Percentiles rank a stretch among this genome's conserved stretches.
Conservation (phyloP, 495 filamentous ascomycete species). For the Neurospora cerealis region DNA sequence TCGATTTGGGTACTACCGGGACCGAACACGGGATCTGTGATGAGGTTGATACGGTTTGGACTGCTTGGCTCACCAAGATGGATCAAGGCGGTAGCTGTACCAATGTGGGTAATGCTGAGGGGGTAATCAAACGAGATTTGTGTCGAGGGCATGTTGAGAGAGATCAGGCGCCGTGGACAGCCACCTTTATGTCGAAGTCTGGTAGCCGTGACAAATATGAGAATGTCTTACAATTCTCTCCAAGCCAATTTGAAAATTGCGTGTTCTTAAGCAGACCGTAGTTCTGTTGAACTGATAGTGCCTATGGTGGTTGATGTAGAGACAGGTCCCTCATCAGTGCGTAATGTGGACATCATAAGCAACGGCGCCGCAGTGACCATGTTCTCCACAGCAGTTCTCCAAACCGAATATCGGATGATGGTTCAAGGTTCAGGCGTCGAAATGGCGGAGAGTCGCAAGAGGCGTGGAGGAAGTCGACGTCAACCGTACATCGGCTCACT, state of each 20-base stretch:
- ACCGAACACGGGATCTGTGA: slow-evolving; percentile 48
- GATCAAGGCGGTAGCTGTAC: slow-evolving; percentile 42
- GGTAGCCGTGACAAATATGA: neutral
- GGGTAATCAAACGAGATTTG: neutral
- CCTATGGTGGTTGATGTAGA: neutral
- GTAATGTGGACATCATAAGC: neutral
- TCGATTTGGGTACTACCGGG: slow-evolving; percentile 32
- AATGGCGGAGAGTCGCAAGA: neutral
- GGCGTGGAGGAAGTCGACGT: neutral
- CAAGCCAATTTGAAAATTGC: neutral
- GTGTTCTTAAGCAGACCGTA: neutral
- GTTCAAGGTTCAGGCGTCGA: neutral
- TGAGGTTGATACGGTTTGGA: slow-evolving; percentile 29
- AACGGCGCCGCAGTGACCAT: neutral
- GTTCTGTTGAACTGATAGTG: neutral
- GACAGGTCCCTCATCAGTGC: neutral
- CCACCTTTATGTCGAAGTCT: neutral
- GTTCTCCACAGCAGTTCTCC: neutral
- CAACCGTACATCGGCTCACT: neutral
- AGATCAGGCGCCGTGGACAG: neutral
- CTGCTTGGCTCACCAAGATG: slow-evolving; percentile 19
- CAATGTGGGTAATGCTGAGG: slow-evolving; percentile 36
- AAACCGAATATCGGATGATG: neutral
- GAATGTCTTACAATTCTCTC: neutral
- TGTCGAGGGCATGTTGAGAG: neutral